Base-by-base conservation (phyloP, 768 basidiomycete species). In the Holtermannia corniformis region DNA sequence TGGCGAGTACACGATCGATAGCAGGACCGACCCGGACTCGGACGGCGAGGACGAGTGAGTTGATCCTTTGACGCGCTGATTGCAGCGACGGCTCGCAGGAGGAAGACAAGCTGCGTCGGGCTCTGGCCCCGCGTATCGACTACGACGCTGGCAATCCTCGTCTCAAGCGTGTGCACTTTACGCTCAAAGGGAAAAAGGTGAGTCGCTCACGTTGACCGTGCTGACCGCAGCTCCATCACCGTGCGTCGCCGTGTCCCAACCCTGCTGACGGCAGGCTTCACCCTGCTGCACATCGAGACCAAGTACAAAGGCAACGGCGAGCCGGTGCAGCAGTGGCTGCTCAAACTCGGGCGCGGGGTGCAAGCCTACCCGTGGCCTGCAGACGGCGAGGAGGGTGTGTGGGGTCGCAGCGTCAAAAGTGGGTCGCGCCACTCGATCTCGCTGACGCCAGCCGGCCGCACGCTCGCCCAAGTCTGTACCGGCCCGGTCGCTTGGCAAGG, bases 1-100 rank as follows among this genome's bases (percentile, higher is more conserved):
- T 5, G 66, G 66, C 2, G 46, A 52, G 24, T 68, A 68, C 28
- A 50, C 47, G 22, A 63, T 68, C 49, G 56, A 48, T n/a, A 44
- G 55, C 40, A 26, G 23, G 19, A 49, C 42, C 1, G 50, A 50
- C 3, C 37, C 46, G 5, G 58, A 56, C 13, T 54, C 56, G 4
- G 57, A 60, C 32, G 32, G 10, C 32, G 32, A 16, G 7, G 32
- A 16, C 16, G 32, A 37, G 32, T 37, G 32, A 37, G 32, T 37
- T 37, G 32, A 16, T 7, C 32, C 16, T 37, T 37, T 7, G 7
- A 37, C 32, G 32, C 32, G 32, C 32, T 37, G 32, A 37, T 37
- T 7, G 32, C 10, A 37, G 32, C 16, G 10, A 37, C 16, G 32
- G 32, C 7, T 7, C 7, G 32, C 16, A 37, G 7, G 10, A 37